Base-by-base conservation (phyloP, 768 basidiomycete genomes). In the Lactarius hengduanensis region DNA sequence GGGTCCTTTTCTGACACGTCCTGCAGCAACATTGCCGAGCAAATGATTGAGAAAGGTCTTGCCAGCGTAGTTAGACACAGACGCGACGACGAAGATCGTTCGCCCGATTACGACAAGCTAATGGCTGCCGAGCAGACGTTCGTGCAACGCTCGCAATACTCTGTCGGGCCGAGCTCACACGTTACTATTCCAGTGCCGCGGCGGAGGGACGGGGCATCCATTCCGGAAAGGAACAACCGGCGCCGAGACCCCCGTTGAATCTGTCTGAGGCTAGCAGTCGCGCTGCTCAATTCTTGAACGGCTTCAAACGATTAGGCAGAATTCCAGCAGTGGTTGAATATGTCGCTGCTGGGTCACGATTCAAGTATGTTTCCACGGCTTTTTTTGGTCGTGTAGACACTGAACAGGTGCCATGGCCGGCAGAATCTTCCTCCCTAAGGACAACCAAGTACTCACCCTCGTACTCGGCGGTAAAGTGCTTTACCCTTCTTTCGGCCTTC, bases 101-200 rank as follows among this genome's bases (percentile, higher is more conserved):
- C 96, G n/a, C 83, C 90, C 7, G 96, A 98, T 74, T 94, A 94
- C 70, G 97, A 99, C 79, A 95, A 94, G 78, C 80, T 98, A 54
- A 94, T 98, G 84, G 87, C 89, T 34, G 97, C 95, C 9, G 96
- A 99, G 76, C 94, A 96, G 79, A 79, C 79, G 94, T 96, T 72
- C 77, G 91, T 81, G 4, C 26, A 16, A 22, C 30, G 26, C 15
- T 22, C 20, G 13, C 57, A 30, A 47, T 10, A 10, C 40, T 60
- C 30, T 30, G 34, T 20, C 16, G 30, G 61, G 4, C 40, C 22
- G 2, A 41, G 41, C 41, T 62, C 50, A 56, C 47, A 53, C 67
- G 71, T 61, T 71, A 34, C 41, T 63, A 59, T 66, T 63, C 28
- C 71, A 96, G 94, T 34, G 96, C 96, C 45, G 82, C 84, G 2